phyloP scores from a whole-genome alignment of 768 basidiomycete species.

The Serendipita sp. region DNA sequence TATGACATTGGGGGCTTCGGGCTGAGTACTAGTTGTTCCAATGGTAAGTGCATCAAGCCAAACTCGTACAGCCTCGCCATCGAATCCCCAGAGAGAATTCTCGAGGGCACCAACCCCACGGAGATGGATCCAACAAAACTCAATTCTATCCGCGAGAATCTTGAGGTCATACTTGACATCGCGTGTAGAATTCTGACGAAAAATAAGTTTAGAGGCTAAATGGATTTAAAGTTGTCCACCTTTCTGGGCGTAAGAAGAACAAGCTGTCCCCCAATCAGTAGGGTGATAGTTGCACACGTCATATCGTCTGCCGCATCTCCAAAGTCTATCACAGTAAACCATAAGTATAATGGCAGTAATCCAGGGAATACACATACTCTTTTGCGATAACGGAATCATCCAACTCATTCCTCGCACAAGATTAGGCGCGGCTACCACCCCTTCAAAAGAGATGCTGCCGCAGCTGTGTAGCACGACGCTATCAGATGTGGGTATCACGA shows the following conservation, averaged over 20 bases:
- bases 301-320: constrained; percentile 91
- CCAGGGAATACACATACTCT: constrained; percentile 40
- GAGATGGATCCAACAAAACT: constrained; percentile 98
- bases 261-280: constrained; percentile 86
- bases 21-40: constrained; percentile 22
- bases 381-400: constrained; percentile 89
- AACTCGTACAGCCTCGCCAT: constrained; percentile 72
- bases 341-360: background rate
- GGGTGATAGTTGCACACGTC: constrained; percentile 82
- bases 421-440: constrained; percentile 68
- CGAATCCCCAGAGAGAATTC: constrained; percentile 96
- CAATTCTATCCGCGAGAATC: constrained; percentile 88
- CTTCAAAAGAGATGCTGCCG: constrained; percentile 86
- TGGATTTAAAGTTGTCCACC: constrained; percentile 24
- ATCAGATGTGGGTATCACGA: constrained; percentile 71
- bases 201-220: background rate
- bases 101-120: constrained; percentile 84
- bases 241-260: constrained; percentile 80
- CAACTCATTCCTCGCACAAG: constrained; percentile 86
- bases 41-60: constrained; percentile 95
- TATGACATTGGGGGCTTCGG: constrained; percentile 23
- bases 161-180: constrained; percentile 97
- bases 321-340: constrained; percentile 39
- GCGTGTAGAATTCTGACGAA: constrained; percentile 35
- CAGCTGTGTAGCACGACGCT: constrained; percentile 77